Base-by-base conservation (phyloP, 2,329 filamentous ascomycete species). In the Polychaeton citri region DNA sequence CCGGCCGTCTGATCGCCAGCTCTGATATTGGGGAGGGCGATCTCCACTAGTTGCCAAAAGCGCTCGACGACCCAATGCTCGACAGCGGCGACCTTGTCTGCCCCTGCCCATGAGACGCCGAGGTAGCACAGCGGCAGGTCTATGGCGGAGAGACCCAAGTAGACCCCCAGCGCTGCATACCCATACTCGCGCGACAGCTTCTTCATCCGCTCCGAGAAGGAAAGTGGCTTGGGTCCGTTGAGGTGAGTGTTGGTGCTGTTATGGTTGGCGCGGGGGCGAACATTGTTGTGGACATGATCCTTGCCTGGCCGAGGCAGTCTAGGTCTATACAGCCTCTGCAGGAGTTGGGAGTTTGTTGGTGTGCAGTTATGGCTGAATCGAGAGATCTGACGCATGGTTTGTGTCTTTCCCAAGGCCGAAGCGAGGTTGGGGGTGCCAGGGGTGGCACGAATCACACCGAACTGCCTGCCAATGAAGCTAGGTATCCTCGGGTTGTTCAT, bases 81-180 rank as follows among this genome's bases (percentile, higher is more conserved):
- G 47, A 63, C 66, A 64, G 65, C 60, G 69, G 85, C 87, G 51
- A 98, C 90, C 37, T 73, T 74, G 18, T 98, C 90, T 0, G 83
- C 82, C 12, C 90, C 90, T 2, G 94, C 71, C 35, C 77, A 65
- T 38, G 79, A 74, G 32, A 98, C 90, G 7, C 90, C 75, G 37
- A 93, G 62, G 63, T 94, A 98, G 63, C 88, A 96, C 55, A 96
- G 83, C 0, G 90, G 90, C 46, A 96, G 93, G 61, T 98, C 90
- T 35, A 94, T 63, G 24, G 82, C 80, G 30, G 82, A 87, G 37
- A 98, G 63, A 1, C 68, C 69, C 8, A 95, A 60, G 59, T 98
- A 98, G 10, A 98, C 83, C n/a, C 86, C 88, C 4, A 95, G 61
- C 1, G 87, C 87, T 3, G 82, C 73, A 85, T 87, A 96, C 28